Evolutionary conservation across 371 early-diverging fungal genomes (phyloP).

Genomic region (Thermomucor indicae-seudaticae): DNA sequence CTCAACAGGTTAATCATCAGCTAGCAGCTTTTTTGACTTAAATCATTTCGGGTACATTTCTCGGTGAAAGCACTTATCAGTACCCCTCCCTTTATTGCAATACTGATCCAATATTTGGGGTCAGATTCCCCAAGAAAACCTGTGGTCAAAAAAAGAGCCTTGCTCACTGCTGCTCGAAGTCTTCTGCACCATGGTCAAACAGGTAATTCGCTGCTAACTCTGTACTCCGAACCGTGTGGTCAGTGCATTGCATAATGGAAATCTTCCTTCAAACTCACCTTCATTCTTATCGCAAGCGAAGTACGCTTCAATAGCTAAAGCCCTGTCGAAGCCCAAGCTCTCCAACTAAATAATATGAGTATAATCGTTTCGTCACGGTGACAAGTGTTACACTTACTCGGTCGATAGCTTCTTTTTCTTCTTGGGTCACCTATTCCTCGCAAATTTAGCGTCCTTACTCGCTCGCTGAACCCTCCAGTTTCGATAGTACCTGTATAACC

Average conservation of each 20-base stretch:
- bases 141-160: no score
- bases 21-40: no score
- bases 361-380: background rate
- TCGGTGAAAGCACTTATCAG: no score
- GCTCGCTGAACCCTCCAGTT: background rate
- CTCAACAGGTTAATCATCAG: no score
- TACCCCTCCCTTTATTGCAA: no score
- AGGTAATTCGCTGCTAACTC: conserved; percentile 95
- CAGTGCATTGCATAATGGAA: background rate
- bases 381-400: conserved; percentile 51
- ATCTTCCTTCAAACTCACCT: conserved; percentile 21
- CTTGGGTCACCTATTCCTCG: conserved; percentile 72
- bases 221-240: conserved; percentile 13
- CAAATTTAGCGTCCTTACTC: background rate
- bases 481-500: conserved; percentile 63
- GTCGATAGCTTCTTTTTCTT: conserved; percentile 91
- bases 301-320: conserved; percentile 85
- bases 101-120: background rate
- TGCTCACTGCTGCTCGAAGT: conserved; percentile 23
- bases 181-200: conserved; percentile 73
- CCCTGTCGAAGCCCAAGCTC: conserved; percentile 86
- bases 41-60: no score
- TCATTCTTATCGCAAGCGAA: conserved; percentile 98
- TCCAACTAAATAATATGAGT: conserved; percentile 53
- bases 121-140: background rate